Percentiles rank a stretch among this genome's conserved stretches.
phyloP scores from a whole-genome alignment of 169 alveolate species.

The Plasmodium knowlesi region DNA sequence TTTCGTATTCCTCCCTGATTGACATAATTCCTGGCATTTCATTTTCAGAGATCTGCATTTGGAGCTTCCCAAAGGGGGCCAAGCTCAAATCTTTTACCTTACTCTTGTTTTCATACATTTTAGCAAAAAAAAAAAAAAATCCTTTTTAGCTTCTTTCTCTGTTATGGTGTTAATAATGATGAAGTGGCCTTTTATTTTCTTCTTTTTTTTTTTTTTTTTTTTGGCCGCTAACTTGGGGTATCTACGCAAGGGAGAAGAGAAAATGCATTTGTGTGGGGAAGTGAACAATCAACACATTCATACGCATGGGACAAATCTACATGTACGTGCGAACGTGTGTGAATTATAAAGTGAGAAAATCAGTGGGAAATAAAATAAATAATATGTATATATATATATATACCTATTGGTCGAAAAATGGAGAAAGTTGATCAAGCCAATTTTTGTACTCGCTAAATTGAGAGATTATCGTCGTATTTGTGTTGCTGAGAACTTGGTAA shows the following conservation, averaged over 20 bases:
- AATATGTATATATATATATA: too few relatives aligned
- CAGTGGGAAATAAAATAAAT: not conserved
- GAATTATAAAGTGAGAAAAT: not conserved
- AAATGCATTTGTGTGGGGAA: not conserved
- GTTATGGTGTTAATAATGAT: not conserved
- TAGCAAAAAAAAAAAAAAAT: not conserved
- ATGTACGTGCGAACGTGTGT: not conserved
- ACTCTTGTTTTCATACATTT: slow-evolving; percentile 46
- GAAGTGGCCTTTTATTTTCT: not conserved
- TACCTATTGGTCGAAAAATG: not conserved
- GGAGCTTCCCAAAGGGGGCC: slow-evolving; percentile 96
- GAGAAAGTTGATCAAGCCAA: not conserved
- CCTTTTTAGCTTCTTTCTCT: not conserved
- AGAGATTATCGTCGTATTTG: not conserved
- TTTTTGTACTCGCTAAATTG: not conserved
- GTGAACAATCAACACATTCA: not conserved
- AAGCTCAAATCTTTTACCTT: slow-evolving; percentile 91
- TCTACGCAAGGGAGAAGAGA: not conserved
- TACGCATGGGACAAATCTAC: not conserved
- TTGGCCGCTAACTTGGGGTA: not conserved
- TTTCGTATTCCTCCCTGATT: slow-evolving; percentile 91
- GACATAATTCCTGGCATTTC: slow-evolving; percentile 98
- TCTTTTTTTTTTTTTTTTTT: too few relatives aligned
- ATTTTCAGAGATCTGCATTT: slow-evolving; percentile 93
- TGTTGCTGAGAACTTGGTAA: not conserved